Percentiles rank a stretch among this genome's conserved stretches.
phyloP scores from a whole-genome alignment of 2,329 filamentous ascomycete species.

The Colletotrichum eleusines region DNA sequence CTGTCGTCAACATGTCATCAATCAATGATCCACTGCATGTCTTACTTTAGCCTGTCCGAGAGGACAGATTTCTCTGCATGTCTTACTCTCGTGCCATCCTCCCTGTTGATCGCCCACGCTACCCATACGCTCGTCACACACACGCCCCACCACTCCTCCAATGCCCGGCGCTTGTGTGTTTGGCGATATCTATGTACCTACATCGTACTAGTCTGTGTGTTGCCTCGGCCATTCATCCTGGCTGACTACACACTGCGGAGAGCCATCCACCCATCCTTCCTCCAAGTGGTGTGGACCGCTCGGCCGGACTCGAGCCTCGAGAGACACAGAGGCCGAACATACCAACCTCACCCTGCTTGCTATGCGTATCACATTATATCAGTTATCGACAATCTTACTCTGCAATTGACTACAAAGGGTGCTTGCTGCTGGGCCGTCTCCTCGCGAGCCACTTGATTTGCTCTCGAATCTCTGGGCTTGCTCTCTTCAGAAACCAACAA shows the following conservation, averaged over 20 bases:
- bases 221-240: constrained; percentile 21
- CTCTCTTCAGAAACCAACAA: constrained; percentile 10
- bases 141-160: constrained; percentile 36
- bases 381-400: constrained; percentile 13
- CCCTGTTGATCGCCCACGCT: constrained; percentile 42
- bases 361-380: constrained; percentile 15
- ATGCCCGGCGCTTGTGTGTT: constrained; percentile 42
- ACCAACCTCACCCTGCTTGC: too few relatives aligned
- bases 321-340: constrained; percentile 4
- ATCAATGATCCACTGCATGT: constrained; percentile 52
- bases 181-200: constrained; percentile 19
- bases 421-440: background rate
- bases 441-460: constrained; percentile 18
- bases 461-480: constrained; percentile 6
- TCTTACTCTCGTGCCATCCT: constrained; percentile 46
- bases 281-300: constrained; percentile 11
- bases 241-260: constrained; percentile 6
- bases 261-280: too few relatives aligned
- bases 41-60: constrained; percentile 52
- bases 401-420: background rate
- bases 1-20: constrained; percentile 38
- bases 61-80: constrained; percentile 50
- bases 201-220: background rate
- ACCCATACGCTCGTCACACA: constrained; percentile 43
- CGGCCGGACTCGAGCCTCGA: constrained; percentile 4